Percentiles rank a stretch among this genome's conserved stretches.
These are phyloP conservation scores for Penicillium sp. DNA, from an alignment of 2,329 filamentous ascomycete species.

Conservation along the genomic window DNA sequence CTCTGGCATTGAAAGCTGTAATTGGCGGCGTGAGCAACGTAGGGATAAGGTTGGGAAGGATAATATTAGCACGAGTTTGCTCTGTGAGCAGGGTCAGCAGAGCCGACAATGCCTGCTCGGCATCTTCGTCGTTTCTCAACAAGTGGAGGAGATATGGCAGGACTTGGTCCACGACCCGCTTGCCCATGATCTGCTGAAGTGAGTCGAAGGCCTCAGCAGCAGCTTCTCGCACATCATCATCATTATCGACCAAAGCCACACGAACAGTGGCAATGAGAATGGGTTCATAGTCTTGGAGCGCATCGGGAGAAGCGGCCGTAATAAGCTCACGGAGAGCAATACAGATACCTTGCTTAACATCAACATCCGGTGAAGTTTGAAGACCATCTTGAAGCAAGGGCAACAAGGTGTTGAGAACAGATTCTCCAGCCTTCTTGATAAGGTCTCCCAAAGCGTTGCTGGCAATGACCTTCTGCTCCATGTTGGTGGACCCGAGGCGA, in stretches of 20 bases:
- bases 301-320: slow-evolving; percentile 79
- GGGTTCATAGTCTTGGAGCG: slow-evolving; percentile 91
- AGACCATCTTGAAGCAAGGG: slow-evolving; percentile 91
- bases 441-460: slow-evolving; percentile 95
- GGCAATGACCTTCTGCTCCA: slow-evolving; percentile 98
- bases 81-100: slow-evolving; percentile 93
- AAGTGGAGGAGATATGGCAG: slow-evolving; percentile 87
- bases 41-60: slow-evolving; percentile 91
- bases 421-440: slow-evolving; percentile 94
- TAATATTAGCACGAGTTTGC: slow-evolving; percentile 89
- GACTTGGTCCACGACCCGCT: slow-evolving; percentile 91
- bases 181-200: slow-evolving; percentile 88
- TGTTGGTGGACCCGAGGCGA: slow-evolving; percentile 88
- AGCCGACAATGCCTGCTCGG: slow-evolving; percentile 87
- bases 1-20: slow-evolving; percentile 89
- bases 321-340: slow-evolving; percentile 94
- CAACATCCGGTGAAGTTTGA: slow-evolving; percentile 81
- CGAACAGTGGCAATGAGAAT: slow-evolving; percentile 91
- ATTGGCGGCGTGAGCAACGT: slow-evolving; percentile 89
- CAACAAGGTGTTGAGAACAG: slow-evolving; percentile 80
- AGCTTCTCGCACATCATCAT: slow-evolving; percentile 87
- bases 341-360: slow-evolving; percentile 95
- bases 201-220: slow-evolving; percentile 97
- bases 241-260: slow-evolving; percentile 84
- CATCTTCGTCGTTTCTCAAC: slow-evolving; percentile 80